These are phyloP conservation scores for Mrakia frigida DNA, from an alignment of 768 basidiomycete species.

Conservation along the genomic window DNA sequence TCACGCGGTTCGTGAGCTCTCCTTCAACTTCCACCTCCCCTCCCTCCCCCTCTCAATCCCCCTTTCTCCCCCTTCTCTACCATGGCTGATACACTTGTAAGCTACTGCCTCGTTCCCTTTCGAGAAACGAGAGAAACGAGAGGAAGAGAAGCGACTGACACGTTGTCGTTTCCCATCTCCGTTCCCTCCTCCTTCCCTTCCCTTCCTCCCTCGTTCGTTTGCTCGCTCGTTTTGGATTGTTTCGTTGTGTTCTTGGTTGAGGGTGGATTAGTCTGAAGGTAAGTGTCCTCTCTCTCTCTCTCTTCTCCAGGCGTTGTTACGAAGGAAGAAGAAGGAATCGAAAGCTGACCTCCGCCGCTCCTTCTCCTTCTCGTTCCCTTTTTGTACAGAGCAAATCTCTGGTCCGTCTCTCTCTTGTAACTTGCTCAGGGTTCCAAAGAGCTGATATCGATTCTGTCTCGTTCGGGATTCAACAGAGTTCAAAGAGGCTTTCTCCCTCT, in stretches of 20 bases:
- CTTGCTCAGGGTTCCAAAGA: slow-evolving; percentile 5
- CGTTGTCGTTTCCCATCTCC: not conserved
- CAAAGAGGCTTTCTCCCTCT: slow-evolving; percentile 98
- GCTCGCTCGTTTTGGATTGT: not conserved
- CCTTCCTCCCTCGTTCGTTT: not conserved
- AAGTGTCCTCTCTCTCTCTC: not conserved
- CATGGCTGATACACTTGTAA: slow-evolving; percentile 27
- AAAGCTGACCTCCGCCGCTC: not conserved
- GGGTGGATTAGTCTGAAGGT: slow-evolving; percentile 20
- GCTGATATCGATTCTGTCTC: not conserved
- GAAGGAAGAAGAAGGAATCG: not conserved
- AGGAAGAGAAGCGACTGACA: not conserved
- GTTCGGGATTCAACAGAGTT: slow-evolving; percentile 59
- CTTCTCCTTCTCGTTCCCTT: not conserved
- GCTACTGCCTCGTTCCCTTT: too few species aligned
- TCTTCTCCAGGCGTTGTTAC: not conserved
- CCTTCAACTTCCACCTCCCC: too few species aligned
- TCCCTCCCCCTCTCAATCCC: not conserved
- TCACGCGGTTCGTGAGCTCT: too few species aligned
- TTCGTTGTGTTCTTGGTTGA: not conserved
- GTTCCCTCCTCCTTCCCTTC: not conserved
- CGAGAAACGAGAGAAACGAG: not conserved
- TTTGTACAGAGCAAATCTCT: slow-evolving; percentile 72
- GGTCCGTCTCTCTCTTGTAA: slow-evolving; percentile 51
- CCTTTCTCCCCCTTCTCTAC: not conserved